These are phyloP conservation scores for Podospora sp. DNA, from an alignment of 495 filamentous ascomycete genomes.

Conservation along the genomic window DNA sequence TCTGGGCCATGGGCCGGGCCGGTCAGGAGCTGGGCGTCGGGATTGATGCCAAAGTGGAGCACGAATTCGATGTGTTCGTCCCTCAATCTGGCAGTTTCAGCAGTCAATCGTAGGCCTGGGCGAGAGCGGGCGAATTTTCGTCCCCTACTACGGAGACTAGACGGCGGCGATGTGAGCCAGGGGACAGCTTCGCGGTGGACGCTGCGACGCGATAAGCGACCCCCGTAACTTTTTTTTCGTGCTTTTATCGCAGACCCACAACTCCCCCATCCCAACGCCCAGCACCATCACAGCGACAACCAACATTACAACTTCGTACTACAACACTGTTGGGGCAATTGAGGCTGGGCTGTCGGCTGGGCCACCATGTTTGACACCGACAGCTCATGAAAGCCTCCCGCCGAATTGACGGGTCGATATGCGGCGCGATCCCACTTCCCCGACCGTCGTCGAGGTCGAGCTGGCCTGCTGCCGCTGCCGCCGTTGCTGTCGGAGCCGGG, in stretches of 20 bases:
- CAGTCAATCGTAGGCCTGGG: not conserved
- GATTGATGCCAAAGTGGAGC: slow-evolving; percentile 13
- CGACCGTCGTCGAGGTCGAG: slow-evolving; percentile 41
- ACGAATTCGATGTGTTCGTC: not conserved
- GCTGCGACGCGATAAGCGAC: slow-evolving; percentile 5
- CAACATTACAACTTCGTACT: slow-evolving; percentile 4
- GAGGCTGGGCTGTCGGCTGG: slow-evolving; percentile 45
- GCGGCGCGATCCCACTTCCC: slow-evolving; percentile 50
- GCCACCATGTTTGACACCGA: slow-evolving; percentile 49
- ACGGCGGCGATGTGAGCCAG: not conserved
- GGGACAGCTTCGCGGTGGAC: not conserved
- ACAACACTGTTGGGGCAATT: slow-evolving; percentile 22
- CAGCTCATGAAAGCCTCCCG: slow-evolving; percentile 56
- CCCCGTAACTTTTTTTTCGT: slow-evolving; percentile 24
- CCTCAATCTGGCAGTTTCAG: not conserved
- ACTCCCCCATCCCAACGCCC: slow-evolving; percentile 3
- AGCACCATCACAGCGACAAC: slow-evolving; percentile 2
- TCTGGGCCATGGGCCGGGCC: not conserved
- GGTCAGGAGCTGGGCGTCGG: not conserved
- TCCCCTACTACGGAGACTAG: not conserved
- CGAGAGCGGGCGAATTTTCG: not conserved
- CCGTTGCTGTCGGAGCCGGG: slow-evolving; percentile 20
- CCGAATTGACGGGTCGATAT: slow-evolving; percentile 56
- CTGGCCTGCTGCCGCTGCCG: slow-evolving; percentile 28
- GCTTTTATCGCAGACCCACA: slow-evolving; percentile 11